Evolutionary conservation across 495 filamentous ascomycete species (phyloP), one percentile per base, ranked within the genome.

Genomic region (Thozetella sp.): DNA sequence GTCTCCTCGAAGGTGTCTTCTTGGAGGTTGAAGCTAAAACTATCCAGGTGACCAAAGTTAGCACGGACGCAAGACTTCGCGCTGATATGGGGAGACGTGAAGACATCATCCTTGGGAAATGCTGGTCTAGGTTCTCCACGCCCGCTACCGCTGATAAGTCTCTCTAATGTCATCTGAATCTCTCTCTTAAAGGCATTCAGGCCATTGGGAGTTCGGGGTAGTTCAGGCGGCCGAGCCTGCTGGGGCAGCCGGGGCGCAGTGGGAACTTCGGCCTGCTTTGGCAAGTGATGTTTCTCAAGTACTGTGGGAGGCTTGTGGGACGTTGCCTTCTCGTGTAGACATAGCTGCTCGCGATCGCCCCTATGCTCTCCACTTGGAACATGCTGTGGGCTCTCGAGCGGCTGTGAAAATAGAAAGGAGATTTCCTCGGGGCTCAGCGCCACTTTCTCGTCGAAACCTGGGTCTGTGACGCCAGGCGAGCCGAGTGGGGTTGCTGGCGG

Each of bases 1-100:
- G 48, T 69, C 20, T 66, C 51, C 12, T 67, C 43, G 59, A 72
- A 81, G n/a, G 69, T 58, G 20, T 76, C 71, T 48, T 77, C 70
- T 55, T 72, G 67, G 55, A 67, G 27, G 55, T 75, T 66, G 57
- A 85, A 76, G 43, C 70, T 68, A 55, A 87, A 87, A 67, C 86
- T 88, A 74, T 54, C 59, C 26, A 25, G 56, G 52, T 46, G 57
- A 55, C 45, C 17, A 45, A 57, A 37, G 67, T 82, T 69, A 80
- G 78, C 63, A 53, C 63, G 51, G 25, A 54, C 24, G 46, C 55
- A 53, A 27, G 57, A 60, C 19, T 40, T 22, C 24, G 17, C 19
- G 22, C 6, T 54, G 34, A 48, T 58, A 22, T 54, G 59, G 1
- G 66, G 58, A 22, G 59, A 51, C n/a, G 54, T 20, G 22, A 40